Evolutionary conservation across 1,284 basidiomycete species (phyloP).

Genomic region (Malassezia cuniculi): DNA sequence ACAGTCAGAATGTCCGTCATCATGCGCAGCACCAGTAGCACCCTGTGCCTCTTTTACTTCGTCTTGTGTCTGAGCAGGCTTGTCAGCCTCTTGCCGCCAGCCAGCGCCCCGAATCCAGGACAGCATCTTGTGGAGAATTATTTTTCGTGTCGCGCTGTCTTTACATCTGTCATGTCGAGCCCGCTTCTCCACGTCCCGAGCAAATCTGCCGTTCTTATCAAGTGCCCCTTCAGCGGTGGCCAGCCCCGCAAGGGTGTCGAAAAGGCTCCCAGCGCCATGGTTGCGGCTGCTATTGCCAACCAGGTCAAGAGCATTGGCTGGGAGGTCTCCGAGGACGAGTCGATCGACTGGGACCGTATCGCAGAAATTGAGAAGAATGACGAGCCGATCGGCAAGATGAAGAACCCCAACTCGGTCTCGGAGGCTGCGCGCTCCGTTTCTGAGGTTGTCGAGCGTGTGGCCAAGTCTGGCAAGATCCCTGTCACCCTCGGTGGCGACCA

Average conservation of each 20-base stretch:
- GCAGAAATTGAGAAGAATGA: slow-evolving; percentile 40
- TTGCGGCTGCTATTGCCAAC: slow-evolving; percentile 28
- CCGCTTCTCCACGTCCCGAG: no score
- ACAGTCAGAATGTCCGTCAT: no score
- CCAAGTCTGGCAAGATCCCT: slow-evolving; percentile 64
- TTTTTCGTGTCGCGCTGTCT: no score
- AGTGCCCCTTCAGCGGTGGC: slow-evolving; percentile 38
- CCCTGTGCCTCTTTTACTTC: no score
- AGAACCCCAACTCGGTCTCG: slow-evolving; percentile 32
- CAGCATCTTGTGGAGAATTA: no score
- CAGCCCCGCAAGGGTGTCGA: slow-evolving; percentile 40
- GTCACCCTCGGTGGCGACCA: slow-evolving; percentile 95
- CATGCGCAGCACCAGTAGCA: no score
- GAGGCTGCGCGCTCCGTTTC: slow-evolving; percentile 70
- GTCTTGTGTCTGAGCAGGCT: no score
- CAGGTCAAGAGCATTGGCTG: slow-evolving; percentile 58
- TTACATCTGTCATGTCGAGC: no score
- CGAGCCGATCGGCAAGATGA: slow-evolving; percentile 31
- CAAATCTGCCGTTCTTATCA: slow-evolving; percentile 5
- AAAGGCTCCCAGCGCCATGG: slow-evolving; percentile 32
- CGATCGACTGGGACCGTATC: slow-evolving; percentile 74
- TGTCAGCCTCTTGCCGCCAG: no score
- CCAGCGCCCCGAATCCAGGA: no score
- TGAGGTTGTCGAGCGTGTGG: slow-evolving; percentile 61
- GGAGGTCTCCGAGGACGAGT: slow-evolving; percentile 74